Evolutionary conservation across 768 basidiomycete genomes (phyloP), one percentile per base, ranked within the genome.

Genomic region (Asterophora lycoperdoides): DNA sequence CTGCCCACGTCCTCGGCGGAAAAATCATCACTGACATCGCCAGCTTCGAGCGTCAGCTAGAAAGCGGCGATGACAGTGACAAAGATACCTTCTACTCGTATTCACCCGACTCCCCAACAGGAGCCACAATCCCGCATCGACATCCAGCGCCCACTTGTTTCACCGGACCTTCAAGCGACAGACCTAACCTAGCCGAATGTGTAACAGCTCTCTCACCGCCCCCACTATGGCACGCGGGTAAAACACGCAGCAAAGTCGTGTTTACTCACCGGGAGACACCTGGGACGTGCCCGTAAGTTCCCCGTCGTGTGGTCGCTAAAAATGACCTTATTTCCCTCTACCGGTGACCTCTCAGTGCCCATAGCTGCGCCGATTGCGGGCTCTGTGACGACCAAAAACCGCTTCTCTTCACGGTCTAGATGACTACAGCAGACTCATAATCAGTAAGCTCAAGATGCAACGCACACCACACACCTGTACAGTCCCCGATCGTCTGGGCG

Each of bases 201-300:
- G 42, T 46, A 3, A 59, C 53, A n/a, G 34, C 44, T 35, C 51
- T 59, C 5, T 29, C 53, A 11, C 48, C 53, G 15, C 51, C 57
- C 33, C 53, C 58, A 32, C 42, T 56, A 35, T 51, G 48, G 28
- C 53, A 54, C 41, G 54, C 55, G 7, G 46, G 53, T n/a, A 51
- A 36, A 35, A 53, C 53, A 51, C 56, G 55, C 41, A 55, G 55
- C 46, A 46, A 56, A 29, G 51, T 59, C 43, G 48, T 59, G 48
- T 52, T 17, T 43, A 30, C 54, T 17, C 51, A 55, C 30, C 51
- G 48, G 29, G 49, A 56, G 33, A 33, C 51, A 10, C 53, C 51
- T 50, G 58, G 53, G 36, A 57, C 53, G 8, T 59, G 58, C 44
- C 51, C 51, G 58, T 59, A 18, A 52, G 58, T 53, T 34, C 33